Percentiles rank a stretch among this genome's conserved stretches.
Evolutionary conservation across 1,139 yeast species (phyloP).

Genomic region (Hanseniaspora gamundiae): DNA sequence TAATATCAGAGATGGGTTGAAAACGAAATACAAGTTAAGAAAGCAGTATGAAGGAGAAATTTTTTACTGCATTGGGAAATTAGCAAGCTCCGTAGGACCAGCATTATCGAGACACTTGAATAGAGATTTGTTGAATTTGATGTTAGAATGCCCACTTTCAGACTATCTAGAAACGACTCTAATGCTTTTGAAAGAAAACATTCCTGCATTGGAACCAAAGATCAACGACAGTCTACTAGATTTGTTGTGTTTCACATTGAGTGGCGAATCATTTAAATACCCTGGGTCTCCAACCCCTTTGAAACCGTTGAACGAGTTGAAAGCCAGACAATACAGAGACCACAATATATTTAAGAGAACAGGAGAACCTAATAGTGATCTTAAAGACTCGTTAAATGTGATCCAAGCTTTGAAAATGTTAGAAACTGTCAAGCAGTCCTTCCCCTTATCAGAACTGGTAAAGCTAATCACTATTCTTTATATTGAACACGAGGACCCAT

Average conservation of each 20-base stretch:
- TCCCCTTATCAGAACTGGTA: constrained; percentile 76
- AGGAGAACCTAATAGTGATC: constrained; percentile 24
- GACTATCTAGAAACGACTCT: constrained; percentile 69
- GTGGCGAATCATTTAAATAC: constrained; percentile 70
- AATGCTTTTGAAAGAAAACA: constrained; percentile 50
- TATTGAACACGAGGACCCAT: constrained; percentile 66
- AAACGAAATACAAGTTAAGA: constrained; percentile 51
- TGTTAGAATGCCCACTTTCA: constrained; percentile 74
- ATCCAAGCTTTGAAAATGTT: constrained; percentile 42
- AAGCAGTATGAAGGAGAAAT: constrained; percentile 79
- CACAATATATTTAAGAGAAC: constrained; percentile 55
- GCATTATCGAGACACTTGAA: constrained; percentile 84
- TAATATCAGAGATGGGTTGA: constrained; percentile 71
- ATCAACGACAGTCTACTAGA: constrained; percentile 65
- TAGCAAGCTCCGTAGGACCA: constrained; percentile 89
- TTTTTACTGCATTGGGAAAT: constrained; percentile 77
- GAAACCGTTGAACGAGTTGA: constrained; percentile 42
- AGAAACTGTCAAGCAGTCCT: constrained; percentile 61
- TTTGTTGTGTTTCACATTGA: constrained; percentile 61
- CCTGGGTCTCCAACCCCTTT: constrained; percentile 80
- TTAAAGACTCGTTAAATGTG: constrained; percentile 21
- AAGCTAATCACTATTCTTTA: constrained; percentile 71
- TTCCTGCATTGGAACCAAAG: constrained; percentile 68
- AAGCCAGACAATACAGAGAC: constrained; percentile 70
- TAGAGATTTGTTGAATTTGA: constrained; percentile 65